Conservation (phyloP, 2,329 filamentous ascomycete genomes). For the Alternaria angustiovoidea region DNA sequence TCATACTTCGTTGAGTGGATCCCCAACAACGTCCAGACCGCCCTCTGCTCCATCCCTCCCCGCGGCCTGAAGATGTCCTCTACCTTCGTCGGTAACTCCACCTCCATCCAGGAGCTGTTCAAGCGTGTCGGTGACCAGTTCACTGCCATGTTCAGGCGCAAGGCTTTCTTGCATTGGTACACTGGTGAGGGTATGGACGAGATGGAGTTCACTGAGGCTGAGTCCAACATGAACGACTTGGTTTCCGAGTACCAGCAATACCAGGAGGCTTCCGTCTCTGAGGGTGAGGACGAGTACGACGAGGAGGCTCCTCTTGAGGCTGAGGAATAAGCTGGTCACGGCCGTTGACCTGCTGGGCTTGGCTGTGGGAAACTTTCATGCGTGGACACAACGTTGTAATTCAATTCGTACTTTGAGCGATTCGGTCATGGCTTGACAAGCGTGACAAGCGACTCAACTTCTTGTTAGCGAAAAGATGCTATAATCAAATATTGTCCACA, state of each 20-base stretch:
- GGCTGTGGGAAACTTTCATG: slow-evolving; percentile 25
- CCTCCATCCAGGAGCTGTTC: slow-evolving; percentile 99
- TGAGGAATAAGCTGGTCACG: slow-evolving; percentile 63
- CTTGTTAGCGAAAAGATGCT: slow-evolving; percentile 49
- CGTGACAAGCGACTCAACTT: slow-evolving; percentile 34
- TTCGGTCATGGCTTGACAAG: slow-evolving; percentile 16
- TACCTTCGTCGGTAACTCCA: slow-evolving; percentile 99
- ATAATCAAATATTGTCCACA: slow-evolving; percentile 31
- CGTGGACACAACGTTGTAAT: slow-evolving; percentile 24
- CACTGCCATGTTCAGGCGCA: slow-evolving; percentile 99
- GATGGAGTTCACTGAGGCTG: slow-evolving; percentile 99
- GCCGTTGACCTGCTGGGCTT: slow-evolving; percentile 28
- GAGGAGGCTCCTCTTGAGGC: slow-evolving; percentile 79
- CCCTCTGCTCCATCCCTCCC: slow-evolving; percentile 97
- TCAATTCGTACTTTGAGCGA: slow-evolving; percentile 40
- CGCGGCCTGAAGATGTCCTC: slow-evolving; percentile 99
- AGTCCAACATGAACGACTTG: slow-evolving; percentile 99
- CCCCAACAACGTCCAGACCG: slow-evolving; percentile 99
- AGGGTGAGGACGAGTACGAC: slow-evolving; percentile 95
- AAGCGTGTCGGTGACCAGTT: slow-evolving; percentile 99
- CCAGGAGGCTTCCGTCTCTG: slow-evolving; percentile 97
- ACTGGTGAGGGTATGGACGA: slow-evolving; percentile 99
- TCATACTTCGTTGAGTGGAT: slow-evolving; percentile 99
- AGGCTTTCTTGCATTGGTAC: slow-evolving; percentile 99
- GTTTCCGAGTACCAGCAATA: slow-evolving; percentile 99